A percentile compares a stretch with the other conserved stretches of the same genome.
phyloP scores from a whole-genome alignment of 768 basidiomycete species.

The Termitomyces sp. region DNA sequence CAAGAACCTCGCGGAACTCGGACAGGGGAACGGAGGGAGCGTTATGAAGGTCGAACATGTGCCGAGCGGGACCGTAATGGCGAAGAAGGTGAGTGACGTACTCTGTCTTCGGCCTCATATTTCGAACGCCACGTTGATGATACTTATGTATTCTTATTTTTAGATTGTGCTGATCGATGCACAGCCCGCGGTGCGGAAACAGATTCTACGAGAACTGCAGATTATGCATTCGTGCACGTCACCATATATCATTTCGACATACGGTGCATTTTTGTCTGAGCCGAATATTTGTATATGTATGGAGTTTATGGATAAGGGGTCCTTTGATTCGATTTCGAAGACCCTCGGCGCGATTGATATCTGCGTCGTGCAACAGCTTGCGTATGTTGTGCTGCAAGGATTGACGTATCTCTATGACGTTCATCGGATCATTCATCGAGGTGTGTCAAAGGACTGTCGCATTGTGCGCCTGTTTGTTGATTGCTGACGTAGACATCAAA shows the following conservation, averaged over 20 bases:
- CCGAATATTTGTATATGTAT: constrained; percentile 99
- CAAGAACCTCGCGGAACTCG: constrained; percentile 84
- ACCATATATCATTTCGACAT: constrained; percentile 92
- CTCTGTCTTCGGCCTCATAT: too few species aligned
- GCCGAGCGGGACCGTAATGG: constrained; percentile 91
- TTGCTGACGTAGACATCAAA: constrained; percentile 77
- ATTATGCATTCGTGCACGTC: constrained; percentile 98
- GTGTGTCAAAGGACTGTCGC: constrained; percentile 43
- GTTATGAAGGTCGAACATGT: constrained; percentile 94
- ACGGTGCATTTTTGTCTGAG: constrained; percentile 93
- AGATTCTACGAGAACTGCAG: constrained; percentile 94
- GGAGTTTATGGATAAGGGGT: constrained; percentile 95
- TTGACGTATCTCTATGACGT: constrained; percentile 96
- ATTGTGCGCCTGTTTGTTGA: neutral
- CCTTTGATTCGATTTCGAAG: constrained; percentile 93
- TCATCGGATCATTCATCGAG: constrained; percentile 97
- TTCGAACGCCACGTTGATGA: neutral
- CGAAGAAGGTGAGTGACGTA: constrained; percentile 77
- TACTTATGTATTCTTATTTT: neutral
- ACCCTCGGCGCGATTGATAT: constrained; percentile 89
- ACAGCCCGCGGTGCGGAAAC: constrained; percentile 92
- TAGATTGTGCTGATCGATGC: constrained; percentile 97
- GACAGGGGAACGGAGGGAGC: constrained; percentile 95
- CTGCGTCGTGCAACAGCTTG: constrained; percentile 89
- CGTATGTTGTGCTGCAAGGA: constrained; percentile 92